Base-by-base conservation (phyloP, 2,329 filamentous ascomycete species). In the Fusarium transvaalense region DNA sequence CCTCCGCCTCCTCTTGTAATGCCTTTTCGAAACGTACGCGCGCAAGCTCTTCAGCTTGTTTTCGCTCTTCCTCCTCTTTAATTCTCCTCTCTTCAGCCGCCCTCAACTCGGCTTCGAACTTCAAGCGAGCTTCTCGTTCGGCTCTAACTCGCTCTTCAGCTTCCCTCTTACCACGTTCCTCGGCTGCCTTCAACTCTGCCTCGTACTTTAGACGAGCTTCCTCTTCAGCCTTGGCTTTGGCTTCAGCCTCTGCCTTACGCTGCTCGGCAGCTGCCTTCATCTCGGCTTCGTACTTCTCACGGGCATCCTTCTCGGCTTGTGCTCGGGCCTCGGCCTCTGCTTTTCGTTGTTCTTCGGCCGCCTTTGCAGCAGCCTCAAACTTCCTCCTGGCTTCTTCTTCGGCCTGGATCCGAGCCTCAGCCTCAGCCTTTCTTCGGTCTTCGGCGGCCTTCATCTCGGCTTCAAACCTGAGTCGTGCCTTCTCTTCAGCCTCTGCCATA, bases 11-110 rank as follows among this genome's bases (percentile, higher is more conserved):
- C 17, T 78, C 80, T 70, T 76, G 81, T 34, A 84, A 73, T 13
- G 80, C 81, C 19, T 78, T 79, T 48, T 84, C 81, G 31, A 84
- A 68, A 34, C 78, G 79, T 32, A 75, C 74, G 32, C 75, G 74
- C 17, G 84, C 82, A 39, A 83, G 82, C 25, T 84, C 82, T 63
- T 88, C 84, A 12, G 85, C 86, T 3, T 82, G 72, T 17, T 67
- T 67, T 15, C 76, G 72, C 9, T 77, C 80, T 37, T 82, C 80
- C 10, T 79, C 79, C 17, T 82, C 81, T 27, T 76, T 75, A 60
- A 78, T 77, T 46, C 78, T 75, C n/a, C 74, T 78, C 27, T 81
- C 83, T 51, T 83, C 83, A 1, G 82, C 84, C 25, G 78, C 79
- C 57, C 77, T 78, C 42, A 80, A 72, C 61, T 83, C 80, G 3